These are phyloP conservation scores for Apodospora peruviana DNA, from an alignment of 495 filamentous ascomycete genomes.

Conservation along the genomic window DNA sequence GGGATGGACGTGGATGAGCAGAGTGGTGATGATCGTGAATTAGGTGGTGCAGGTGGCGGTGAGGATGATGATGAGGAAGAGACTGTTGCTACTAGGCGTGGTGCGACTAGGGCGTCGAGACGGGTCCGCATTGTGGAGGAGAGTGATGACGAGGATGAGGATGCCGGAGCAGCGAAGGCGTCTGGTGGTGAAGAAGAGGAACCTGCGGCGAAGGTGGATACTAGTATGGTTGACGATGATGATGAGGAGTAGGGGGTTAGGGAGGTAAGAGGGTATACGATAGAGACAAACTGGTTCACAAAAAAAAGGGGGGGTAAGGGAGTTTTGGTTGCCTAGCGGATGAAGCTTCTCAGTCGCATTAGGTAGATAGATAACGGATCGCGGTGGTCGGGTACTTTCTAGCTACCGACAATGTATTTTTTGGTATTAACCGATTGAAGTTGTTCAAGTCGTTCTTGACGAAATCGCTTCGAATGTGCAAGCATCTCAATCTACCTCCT, in stretches of 20 bases:
- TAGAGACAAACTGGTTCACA: no score
- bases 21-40: background rate
- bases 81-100: constrained; percentile 16
- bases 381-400: no score
- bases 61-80: constrained; percentile 41
- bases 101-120: constrained; percentile 25
- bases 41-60: constrained; percentile 8
- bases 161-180: constrained; percentile 29
- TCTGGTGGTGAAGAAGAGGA: background rate
- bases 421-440: no score
- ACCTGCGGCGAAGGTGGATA: background rate
- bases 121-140: constrained; percentile 39
- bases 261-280: no score
- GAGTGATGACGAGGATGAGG: constrained; percentile 30
- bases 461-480: no score
- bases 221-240: background rate
- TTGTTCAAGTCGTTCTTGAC: no score
- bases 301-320: no score
- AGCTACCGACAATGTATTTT: no score
- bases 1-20: constrained; percentile 5
- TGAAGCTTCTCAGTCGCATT: no score
- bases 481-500: no score
- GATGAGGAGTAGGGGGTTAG: background rate
- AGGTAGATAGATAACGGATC: no score
- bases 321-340: no score